phyloP scores from a whole-genome alignment of 495 filamentous ascomycete genomes.

The Hypoxylon crocopeplum region DNA sequence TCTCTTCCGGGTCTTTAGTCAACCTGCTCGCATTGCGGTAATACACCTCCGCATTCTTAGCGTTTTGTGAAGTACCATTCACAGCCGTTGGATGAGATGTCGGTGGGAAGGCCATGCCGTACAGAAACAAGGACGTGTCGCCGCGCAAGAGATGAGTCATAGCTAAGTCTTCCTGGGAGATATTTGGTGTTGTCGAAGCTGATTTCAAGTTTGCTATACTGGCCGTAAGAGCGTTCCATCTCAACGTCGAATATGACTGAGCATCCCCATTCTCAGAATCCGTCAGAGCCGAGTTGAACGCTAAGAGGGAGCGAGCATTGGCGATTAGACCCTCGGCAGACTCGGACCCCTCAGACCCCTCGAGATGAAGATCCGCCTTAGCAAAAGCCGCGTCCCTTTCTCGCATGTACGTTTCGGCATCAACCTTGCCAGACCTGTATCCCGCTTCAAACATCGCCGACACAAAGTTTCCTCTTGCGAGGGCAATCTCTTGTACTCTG shows the following conservation, averaged over 20 bases:
- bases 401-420: constrained; percentile 58
- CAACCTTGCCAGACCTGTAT: constrained; percentile 57
- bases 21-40: constrained; percentile 65
- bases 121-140: constrained; percentile 64
- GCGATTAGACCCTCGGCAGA: constrained; percentile 59
- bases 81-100: constrained; percentile 56
- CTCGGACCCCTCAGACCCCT: no score
- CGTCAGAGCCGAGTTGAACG: constrained; percentile 53
- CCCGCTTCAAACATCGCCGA: constrained; percentile 59
- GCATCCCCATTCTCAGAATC: constrained; percentile 34
- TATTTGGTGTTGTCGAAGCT: constrained; percentile 52
- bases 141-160: constrained; percentile 66
- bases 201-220: constrained; percentile 61
- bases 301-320: constrained; percentile 63
- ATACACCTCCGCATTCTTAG: constrained; percentile 67
- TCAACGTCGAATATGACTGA: constrained; percentile 33
- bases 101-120: constrained; percentile 57
- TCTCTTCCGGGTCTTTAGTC: constrained; percentile 50
- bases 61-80: constrained; percentile 56
- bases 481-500: constrained; percentile 58
- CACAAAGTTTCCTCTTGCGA: constrained; percentile 60
- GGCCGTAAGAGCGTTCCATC: constrained; percentile 61
- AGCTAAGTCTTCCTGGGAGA: constrained; percentile 54
- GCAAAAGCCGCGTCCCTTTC: constrained; percentile 56
- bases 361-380: constrained; percentile 47